Conservation (phyloP, 2,329 filamentous ascomycete species). For the Knufia petricola region DNA sequence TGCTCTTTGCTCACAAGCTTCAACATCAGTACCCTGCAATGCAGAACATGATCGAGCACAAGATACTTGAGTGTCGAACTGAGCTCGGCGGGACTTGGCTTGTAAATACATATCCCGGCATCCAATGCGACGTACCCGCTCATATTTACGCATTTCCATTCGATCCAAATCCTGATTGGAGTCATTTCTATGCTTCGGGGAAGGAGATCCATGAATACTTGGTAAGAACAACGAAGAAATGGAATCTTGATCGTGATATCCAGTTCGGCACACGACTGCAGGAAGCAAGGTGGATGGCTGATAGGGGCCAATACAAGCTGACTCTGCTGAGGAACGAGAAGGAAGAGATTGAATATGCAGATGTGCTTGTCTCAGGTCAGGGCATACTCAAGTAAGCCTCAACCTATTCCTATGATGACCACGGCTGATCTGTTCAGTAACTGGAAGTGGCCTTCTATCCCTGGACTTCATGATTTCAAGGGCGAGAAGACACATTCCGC, state of each 20-base stretch:
- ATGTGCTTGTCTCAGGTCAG: conserved; percentile 30
- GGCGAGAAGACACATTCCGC: conserved; percentile 24
- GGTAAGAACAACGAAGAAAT: conserved; percentile 31
- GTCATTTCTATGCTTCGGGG: conserved; percentile 32
- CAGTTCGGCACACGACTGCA: conserved; percentile 30
- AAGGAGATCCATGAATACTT: conserved; percentile 36
- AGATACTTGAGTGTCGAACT: conserved; percentile 24
- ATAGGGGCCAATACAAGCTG: conserved; percentile 30
- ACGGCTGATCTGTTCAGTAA: conserved; percentile 8
- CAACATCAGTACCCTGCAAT: neutral
- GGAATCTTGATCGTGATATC: conserved; percentile 31
- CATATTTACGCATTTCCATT: conserved; percentile 23
- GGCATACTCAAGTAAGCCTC: conserved; percentile 9
- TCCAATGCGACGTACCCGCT: conserved; percentile 19
- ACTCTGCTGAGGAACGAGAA: conserved; percentile 22
- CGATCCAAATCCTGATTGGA: conserved; percentile 36
- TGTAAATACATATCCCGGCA: conserved; percentile 19
- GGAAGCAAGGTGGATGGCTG: conserved; percentile 32
- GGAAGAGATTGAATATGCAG: conserved; percentile 24
- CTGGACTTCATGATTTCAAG: conserved; percentile 21
- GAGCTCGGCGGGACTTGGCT: conserved; percentile 28
- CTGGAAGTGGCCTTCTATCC: conserved; percentile 27
- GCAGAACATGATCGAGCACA: conserved; percentile 17
- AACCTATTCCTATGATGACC: no score
- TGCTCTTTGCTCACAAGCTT: conserved; percentile 29